A percentile compares a stretch with the other conserved stretches of the same genome.
Conservation (phyloP, 441 rosid genomes). For the Sinapis alba region DNA sequence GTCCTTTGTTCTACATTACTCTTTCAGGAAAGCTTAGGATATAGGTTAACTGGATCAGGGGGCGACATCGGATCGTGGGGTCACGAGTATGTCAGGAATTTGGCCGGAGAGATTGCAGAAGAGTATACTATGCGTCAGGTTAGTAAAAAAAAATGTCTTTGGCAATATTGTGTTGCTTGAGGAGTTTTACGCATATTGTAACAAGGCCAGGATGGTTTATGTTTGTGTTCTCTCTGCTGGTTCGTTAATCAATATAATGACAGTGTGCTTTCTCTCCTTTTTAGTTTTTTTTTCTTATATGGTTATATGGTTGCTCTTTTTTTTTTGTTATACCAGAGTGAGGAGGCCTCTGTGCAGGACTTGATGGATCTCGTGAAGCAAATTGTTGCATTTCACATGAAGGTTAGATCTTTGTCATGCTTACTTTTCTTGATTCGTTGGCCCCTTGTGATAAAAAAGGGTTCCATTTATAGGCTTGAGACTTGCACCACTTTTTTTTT, state of each 20-base stretch:
- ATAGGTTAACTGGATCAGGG: conserved; percentile 85
- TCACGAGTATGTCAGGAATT: conserved; percentile 96
- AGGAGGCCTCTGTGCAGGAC: conserved; percentile 68
- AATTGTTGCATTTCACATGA: conserved; percentile 97
- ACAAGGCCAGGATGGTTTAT: conserved; percentile 4
- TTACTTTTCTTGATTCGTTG: background rate
- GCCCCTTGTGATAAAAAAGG: conserved; percentile 1
- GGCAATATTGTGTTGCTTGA: conserved; percentile 1
- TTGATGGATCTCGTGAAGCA: conserved; percentile 87
- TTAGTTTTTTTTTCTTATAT: conserved; percentile 1
- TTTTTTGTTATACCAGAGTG: conserved; percentile 52
- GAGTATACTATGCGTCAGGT: conserved; percentile 84
- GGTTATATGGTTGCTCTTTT: conserved; percentile 9
- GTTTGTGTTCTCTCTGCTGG: conserved; percentile 8
- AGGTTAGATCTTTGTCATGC: conserved; percentile 49
- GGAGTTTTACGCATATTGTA: conserved; percentile 1
- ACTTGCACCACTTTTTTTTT: conserved; percentile 10
- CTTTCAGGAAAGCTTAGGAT: conserved; percentile 90
- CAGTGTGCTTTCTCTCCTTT: background rate
- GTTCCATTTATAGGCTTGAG: conserved; percentile 13
- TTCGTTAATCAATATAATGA: background rate
- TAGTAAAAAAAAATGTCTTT: conserved; percentile 31
- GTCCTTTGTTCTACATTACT: conserved; percentile 29
- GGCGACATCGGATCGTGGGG: conserved; percentile 99
- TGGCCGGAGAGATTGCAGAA: conserved; percentile 88